Evolutionary conservation across 1,284 basidiomycete species (phyloP), one percentile per base, ranked within the genome.

Genomic region (Ceratobasidium theobromae): DNA sequence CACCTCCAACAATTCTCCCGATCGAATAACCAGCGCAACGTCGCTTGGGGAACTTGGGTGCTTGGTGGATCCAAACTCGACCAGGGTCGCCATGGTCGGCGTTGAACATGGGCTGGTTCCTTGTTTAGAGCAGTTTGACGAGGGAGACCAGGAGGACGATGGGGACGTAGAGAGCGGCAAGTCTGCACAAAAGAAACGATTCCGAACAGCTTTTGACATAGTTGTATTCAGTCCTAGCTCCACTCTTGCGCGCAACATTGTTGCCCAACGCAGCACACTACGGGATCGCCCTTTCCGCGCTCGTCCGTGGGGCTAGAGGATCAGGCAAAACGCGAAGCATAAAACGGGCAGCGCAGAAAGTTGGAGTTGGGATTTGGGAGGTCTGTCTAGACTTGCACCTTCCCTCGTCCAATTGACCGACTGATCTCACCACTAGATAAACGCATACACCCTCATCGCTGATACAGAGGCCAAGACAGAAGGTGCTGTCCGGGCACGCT

Each of bases 391-490:
- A n/a, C n/a, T 51, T 27, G 11, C 21, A 1, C n/a, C 18, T 40
- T 35, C 6, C 23, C 35, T 16, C 62, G 30, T 21, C n/a, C n/a
- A n/a, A 16, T n/a, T 30, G 18, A 4, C 40, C 16, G 40, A 18
- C 4, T 43, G n/a, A 4, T 43, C 45, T 25, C 16, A 14, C 18
- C 21, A n/a, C 6, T 65, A 94, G 92, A 79, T 96, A 46, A 88
- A 96, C 70, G 95, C 93, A 74, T 98, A 88, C 73, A 86, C 93
- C 67, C 74, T 96, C 12, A 74, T 96, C 11, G 89, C 88, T 1
- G 95, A 98, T 66, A 90, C 84, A 30, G 86, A 90, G 53, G 79
- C 81, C 1, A 89, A 91, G 69, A 93, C 93, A 0, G 90, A 94
- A 72, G 93, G 84, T 0, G 83, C 82, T 0, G 78, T 99, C 0